A percentile compares a stretch with the other conserved stretches of the same genome.
Conservation (phyloP, 768 basidiomycete genomes). For the Russula vinacea region DNA sequence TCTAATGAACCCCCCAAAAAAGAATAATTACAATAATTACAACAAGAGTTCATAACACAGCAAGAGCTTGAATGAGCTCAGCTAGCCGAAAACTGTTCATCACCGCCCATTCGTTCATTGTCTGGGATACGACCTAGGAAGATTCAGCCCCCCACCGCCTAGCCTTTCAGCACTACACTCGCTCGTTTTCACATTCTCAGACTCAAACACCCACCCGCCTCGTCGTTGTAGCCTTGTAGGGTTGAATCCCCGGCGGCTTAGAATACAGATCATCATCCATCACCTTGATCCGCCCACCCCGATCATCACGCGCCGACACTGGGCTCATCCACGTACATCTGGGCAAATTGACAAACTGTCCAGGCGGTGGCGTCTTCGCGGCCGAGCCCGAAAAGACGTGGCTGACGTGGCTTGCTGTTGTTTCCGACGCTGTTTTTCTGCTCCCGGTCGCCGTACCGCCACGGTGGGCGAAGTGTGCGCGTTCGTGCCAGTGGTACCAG, state of each 20-base stretch:
- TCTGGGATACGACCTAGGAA: too few species aligned
- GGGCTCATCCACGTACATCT: slow-evolving; percentile 22
- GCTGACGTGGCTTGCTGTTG: slow-evolving; percentile 14
- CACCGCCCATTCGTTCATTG: too few species aligned
- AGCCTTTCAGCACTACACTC: background rate
- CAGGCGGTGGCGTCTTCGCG: too few species aligned
- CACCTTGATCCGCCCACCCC: too few species aligned
- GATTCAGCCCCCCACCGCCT: background rate
- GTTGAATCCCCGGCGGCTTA: background rate
- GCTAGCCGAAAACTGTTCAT: background rate
- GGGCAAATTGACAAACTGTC: too few species aligned
- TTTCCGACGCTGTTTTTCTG: background rate
- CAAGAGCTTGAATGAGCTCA: background rate
- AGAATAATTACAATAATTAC: background rate
- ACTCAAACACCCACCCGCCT: too few species aligned
- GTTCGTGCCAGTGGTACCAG: slow-evolving; percentile 68
- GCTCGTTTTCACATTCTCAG: background rate
- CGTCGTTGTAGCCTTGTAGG: too few species aligned
- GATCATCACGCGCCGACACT: slow-evolving; percentile 11
- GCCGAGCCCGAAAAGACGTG: background rate
- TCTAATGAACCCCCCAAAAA: too few species aligned
- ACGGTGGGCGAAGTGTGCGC: background rate
- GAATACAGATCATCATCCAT: background rate
- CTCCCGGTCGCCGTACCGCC: background rate
- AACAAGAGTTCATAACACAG: background rate